These are phyloP conservation scores for Cytospora chrysosperma DNA, from an alignment of 2,329 filamentous ascomycete genomes.

Conservation along the genomic window DNA sequence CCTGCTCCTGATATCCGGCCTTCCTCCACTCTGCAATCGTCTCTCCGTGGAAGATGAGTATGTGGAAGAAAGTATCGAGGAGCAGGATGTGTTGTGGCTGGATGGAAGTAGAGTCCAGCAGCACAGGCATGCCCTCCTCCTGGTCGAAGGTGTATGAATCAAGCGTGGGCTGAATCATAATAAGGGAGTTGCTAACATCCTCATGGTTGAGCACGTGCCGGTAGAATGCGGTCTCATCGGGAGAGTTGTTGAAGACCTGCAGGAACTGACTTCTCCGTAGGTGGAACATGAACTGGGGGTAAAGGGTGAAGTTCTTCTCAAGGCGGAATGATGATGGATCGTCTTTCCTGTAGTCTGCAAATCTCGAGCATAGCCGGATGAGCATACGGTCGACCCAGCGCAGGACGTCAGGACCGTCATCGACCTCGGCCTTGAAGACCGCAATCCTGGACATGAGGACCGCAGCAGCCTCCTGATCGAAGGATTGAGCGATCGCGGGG, in stretches of 20 bases:
- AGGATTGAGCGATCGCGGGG: constrained; percentile 91
- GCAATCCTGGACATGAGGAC: constrained; percentile 99
- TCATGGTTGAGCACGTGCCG: constrained; percentile 96
- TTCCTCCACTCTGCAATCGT: constrained; percentile 98
- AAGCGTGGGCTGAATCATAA: constrained; percentile 98
- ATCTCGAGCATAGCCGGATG: constrained; percentile 91
- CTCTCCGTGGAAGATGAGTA: constrained; percentile 98
- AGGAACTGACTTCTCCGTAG: constrained; percentile 94
- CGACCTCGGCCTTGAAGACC: constrained; percentile 97
- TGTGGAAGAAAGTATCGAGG: constrained; percentile 98
- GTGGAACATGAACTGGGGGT: constrained; percentile 99
- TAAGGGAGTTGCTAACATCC: constrained; percentile 91
- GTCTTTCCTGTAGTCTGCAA: constrained; percentile 97
- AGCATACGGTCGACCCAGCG: constrained; percentile 99
- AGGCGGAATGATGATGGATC: constrained; percentile 94
- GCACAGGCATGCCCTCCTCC: constrained; percentile 87
- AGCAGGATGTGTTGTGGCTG: constrained; percentile 91
- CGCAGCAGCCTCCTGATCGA: constrained; percentile 96
- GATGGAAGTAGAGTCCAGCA: constrained; percentile 94
- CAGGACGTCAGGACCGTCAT: constrained; percentile 96
- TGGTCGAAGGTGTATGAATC: constrained; percentile 98
- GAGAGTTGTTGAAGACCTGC: constrained; percentile 99
- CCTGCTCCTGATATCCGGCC: constrained; percentile 95
- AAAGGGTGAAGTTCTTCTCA: constrained; percentile 98
- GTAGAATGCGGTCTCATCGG: constrained; percentile 98